Conservation (phyloP, 768 basidiomycete genomes). For the Coprinopsis sp. region DNA sequence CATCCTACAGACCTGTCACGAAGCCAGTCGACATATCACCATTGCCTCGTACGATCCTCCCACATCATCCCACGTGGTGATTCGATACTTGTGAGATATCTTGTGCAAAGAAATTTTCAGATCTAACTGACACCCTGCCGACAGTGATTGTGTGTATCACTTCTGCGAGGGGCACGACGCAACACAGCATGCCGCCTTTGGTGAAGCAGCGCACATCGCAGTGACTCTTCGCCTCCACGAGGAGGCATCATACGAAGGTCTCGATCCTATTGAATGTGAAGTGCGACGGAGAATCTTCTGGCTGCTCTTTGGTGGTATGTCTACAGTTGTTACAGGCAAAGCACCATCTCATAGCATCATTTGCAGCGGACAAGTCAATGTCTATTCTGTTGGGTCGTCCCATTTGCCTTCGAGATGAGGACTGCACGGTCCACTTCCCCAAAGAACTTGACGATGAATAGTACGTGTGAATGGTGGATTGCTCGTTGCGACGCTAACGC, state of each 20-base stretch:
- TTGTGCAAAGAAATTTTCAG: not conserved
- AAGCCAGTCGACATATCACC: constrained; percentile 78
- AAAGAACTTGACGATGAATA: constrained; percentile 88
- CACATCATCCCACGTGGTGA: constrained; percentile 77
- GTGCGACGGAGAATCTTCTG: constrained; percentile 84
- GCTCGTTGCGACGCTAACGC: constrained; percentile 22
- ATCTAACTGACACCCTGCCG: constrained; percentile 8
- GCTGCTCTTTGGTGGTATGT: constrained; percentile 79
- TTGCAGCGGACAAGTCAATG: constrained; percentile 83
- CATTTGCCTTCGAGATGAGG: constrained; percentile 83
- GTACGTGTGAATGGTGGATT: constrained; percentile 44
- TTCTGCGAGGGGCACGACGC: constrained; percentile 87
- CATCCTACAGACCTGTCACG: constrained; percentile 56
- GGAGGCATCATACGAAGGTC: constrained; percentile 74
- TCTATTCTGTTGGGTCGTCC: constrained; percentile 80
- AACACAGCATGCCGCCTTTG: constrained; percentile 83
- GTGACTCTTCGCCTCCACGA: constrained; percentile 83
- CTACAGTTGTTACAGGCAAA: too few relatives aligned
- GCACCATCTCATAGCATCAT: not conserved
- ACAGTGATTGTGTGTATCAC: constrained; percentile 78
- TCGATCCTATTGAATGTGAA: constrained; percentile 86
- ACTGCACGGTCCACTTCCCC: constrained; percentile 85
- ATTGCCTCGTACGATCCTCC: constrained; percentile 81
- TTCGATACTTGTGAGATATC: constrained; percentile 76
- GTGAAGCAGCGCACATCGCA: constrained; percentile 81